Conservation (phyloP, 805 yeast species). For the Naumovozyma castellii region DNA sequence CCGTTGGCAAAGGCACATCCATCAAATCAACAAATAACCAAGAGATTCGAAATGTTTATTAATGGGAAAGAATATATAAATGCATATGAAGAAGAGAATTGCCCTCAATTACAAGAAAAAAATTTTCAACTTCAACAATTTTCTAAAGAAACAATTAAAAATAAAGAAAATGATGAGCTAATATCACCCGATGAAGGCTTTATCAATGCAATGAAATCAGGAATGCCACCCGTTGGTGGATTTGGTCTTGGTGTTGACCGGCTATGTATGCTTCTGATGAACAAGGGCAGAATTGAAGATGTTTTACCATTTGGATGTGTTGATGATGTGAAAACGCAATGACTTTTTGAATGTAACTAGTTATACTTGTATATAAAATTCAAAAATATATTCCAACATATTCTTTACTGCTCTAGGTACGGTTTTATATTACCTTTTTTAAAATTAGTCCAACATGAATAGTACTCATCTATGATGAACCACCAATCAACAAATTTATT, state of each 20-base stretch:
- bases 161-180: not conserved
- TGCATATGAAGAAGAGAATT: conserved; percentile 94
- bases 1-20: conserved; percentile 70
- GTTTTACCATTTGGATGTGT: conserved; percentile 70
- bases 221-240: conserved; percentile 96
- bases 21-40: conserved; percentile 37
- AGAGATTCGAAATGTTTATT: conserved; percentile 78
- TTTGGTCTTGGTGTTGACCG: conserved; percentile 96
- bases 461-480: too few species aligned
- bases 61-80: conserved; percentile 74
- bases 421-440: too few species aligned
- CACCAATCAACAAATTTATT: too few species aligned
- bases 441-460: too few species aligned
- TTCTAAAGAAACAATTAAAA: conserved; percentile 34
- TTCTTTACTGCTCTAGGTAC: too few species aligned
- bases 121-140: conserved; percentile 56
- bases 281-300: conserved; percentile 55
- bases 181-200: conserved; percentile 59
- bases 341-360: not conserved
- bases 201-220: conserved; percentile 76
- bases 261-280: conserved; percentile 67
- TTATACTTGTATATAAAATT: too few species aligned
- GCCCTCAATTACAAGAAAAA: conserved; percentile 57
- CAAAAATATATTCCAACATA: too few species aligned
- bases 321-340: conserved; percentile 45